Evolutionary conservation across 768 basidiomycete species (phyloP).

Genomic region (Mrakia gelida): DNA sequence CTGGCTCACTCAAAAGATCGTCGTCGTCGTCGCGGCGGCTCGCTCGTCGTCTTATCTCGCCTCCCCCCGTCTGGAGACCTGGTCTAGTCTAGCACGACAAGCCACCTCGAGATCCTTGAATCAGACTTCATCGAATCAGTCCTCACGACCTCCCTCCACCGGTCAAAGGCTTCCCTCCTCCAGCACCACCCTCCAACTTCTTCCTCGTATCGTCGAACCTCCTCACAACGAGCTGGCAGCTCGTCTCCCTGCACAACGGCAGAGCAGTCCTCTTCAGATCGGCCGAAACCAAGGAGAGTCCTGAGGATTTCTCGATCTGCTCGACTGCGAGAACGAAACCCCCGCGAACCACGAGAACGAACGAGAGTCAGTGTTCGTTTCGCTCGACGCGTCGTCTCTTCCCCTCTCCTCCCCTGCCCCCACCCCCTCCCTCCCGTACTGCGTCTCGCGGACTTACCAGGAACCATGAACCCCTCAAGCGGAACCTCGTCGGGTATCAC

Average conservation of each 20-base stretch:
- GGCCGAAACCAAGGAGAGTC: conserved; percentile 80
- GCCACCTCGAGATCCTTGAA: too few relatives aligned
- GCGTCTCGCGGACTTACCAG: conserved; percentile 53
- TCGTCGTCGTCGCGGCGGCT: too few relatives aligned
- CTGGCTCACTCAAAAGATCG: too few relatives aligned
- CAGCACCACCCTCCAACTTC: not conserved
- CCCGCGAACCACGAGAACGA: not conserved
- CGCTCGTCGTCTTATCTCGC: too few relatives aligned
- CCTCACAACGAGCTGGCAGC: conserved; percentile 81
- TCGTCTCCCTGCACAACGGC: conserved; percentile 81
- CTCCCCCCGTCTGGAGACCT: too few relatives aligned
- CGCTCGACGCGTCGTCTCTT: not conserved
- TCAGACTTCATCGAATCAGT: not conserved
- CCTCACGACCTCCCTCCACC: conserved; percentile 6
- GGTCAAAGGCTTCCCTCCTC: not conserved
- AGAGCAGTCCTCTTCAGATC: conserved; percentile 67
- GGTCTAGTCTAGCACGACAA: too few relatives aligned
- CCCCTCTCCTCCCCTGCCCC: not conserved
- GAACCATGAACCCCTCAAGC: conserved; percentile 73
- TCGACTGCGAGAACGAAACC: conserved; percentile 59
- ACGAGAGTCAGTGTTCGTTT: not conserved
- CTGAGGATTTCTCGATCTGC: conserved; percentile 82
- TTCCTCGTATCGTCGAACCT: conserved; percentile 74
- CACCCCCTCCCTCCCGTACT: too few relatives aligned
- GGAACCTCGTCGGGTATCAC: conserved; percentile 78